Evolutionary conservation across 257 asterid species (phyloP).

Genomic region (Haberlea rhodopensis): DNA sequence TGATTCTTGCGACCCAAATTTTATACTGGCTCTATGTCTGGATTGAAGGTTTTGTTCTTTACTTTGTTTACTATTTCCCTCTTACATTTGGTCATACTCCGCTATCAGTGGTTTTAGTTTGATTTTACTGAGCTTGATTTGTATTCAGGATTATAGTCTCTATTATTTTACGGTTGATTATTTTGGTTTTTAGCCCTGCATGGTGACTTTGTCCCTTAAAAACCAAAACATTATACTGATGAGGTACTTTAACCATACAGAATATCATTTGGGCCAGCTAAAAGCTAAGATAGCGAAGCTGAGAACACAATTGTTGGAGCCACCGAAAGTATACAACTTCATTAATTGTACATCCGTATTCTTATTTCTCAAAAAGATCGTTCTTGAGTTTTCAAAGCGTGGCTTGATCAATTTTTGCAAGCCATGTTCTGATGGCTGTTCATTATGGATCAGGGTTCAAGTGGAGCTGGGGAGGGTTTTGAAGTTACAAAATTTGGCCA

Average conservation of each 20-base stretch:
- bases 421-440: conserved; percentile 23
- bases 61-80: too few species aligned
- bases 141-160: neutral
- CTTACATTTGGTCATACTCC: too few species aligned
- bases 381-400: neutral
- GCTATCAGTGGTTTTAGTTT: neutral
- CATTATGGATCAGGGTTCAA: conserved; percentile 67
- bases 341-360: conserved; percentile 3
- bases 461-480: conserved; percentile 99
- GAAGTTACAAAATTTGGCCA: conserved; percentile 98
- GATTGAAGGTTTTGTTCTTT: too few species aligned
- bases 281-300: conserved; percentile 99
- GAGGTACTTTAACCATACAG: conserved; percentile 38
- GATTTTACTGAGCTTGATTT: neutral
- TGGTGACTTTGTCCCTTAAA: neutral
- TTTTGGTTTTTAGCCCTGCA: neutral
- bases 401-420: neutral
- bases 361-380: neutral
- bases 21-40: neutral
- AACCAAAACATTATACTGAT: conserved; percentile 6
- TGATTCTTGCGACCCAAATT: too few species aligned
- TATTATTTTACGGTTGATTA: too few species aligned
- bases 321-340: conserved; percentile 77
- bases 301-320: conserved; percentile 97
- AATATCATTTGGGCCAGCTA: conserved; percentile 98